These are phyloP conservation scores for Saturnispora zaruensis DNA, from an alignment of 805 yeast genomes.

Conservation along the genomic window DNA sequence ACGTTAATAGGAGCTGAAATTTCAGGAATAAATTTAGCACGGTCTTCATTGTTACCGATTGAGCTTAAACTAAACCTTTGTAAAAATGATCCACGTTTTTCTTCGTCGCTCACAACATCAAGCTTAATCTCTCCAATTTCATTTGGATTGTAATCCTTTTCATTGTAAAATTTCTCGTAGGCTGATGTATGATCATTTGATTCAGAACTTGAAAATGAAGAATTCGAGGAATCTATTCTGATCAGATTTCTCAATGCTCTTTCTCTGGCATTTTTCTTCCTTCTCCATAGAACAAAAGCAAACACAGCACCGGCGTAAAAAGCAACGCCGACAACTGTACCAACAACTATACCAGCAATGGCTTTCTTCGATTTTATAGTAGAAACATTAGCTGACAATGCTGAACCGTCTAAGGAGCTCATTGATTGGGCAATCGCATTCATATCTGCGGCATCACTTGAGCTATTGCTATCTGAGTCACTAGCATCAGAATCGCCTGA, in stretches of 20 bases:
- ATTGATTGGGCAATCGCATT: conserved; percentile 10
- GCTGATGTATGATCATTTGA: neutral
- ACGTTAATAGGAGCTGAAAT: conserved; percentile 66
- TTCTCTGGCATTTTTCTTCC: conserved; percentile 9
- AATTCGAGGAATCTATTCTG: conserved; percentile 3
- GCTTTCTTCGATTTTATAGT: conserved; percentile 15
- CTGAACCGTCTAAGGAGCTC: conserved; percentile 24
- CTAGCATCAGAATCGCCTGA: neutral
- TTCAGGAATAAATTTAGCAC: conserved; percentile 29
- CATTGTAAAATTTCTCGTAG: neutral
- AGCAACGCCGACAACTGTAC: conserved; percentile 71
- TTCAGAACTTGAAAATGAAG: conserved; percentile 2
- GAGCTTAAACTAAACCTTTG: conserved; percentile 11
- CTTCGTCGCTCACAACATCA: conserved; percentile 4
- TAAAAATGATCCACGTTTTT: conserved; percentile 10
- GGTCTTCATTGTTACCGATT: conserved; percentile 15
- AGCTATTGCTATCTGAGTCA: conserved; percentile 8
- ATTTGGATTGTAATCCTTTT: neutral
- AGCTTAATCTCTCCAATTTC: conserved; percentile 10
- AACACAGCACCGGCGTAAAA: conserved; percentile 32
- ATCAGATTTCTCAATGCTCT: conserved; percentile 4
- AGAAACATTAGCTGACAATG: conserved; percentile 13
- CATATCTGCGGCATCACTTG: conserved; percentile 8
- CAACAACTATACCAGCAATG: conserved; percentile 73
- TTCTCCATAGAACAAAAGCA: conserved; percentile 7